Percentiles rank a stretch among this genome's conserved stretches.
phyloP scores from a whole-genome alignment of 805 yeast genomes.

The Zygosaccharomyces siamensis region DNA sequence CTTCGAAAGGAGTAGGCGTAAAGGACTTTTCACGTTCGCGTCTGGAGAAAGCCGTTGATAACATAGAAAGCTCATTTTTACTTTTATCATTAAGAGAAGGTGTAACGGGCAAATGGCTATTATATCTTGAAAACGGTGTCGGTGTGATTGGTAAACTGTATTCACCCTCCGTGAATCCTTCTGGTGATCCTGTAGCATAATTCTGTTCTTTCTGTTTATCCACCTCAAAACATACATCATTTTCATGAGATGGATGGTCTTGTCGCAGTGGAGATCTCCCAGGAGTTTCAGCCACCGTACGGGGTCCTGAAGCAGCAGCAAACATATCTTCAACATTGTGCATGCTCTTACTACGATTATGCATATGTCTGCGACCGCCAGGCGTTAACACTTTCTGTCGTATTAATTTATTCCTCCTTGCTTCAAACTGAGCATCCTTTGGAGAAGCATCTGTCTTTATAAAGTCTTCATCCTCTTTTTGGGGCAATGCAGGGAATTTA shows the following conservation, averaged over 20 bases:
- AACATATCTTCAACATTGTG: conserved; percentile 23
- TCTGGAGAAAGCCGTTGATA: background rate
- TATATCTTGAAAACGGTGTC: background rate
- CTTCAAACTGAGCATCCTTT: conserved; percentile 15
- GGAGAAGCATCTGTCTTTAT: conserved; percentile 15
- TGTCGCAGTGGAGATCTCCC: conserved; percentile 22
- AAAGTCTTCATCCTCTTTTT: conserved; percentile 16
- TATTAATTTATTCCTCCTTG: conserved; percentile 21
- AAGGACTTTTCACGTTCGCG: background rate
- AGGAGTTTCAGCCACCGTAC: conserved; percentile 20
- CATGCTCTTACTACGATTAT: conserved; percentile 31
- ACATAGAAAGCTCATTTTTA: background rate
- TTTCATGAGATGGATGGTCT: conserved; percentile 6
- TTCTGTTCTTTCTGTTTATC: background rate
- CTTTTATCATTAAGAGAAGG: background rate
- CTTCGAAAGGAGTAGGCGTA: background rate
- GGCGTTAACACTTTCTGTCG: conserved; percentile 11
- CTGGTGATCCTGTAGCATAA: background rate
- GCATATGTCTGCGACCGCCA: conserved; percentile 20
- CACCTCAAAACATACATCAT: background rate
- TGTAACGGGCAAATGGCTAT: background rate
- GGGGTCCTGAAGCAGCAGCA: conserved; percentile 21
- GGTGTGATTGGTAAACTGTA: background rate
- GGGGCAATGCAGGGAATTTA: conserved; percentile 22
- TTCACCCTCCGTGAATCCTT: background rate